These are phyloP conservation scores for Eucalyptus sp. DNA, from an alignment of 345 rosid species.

Conservation along the genomic window DNA sequence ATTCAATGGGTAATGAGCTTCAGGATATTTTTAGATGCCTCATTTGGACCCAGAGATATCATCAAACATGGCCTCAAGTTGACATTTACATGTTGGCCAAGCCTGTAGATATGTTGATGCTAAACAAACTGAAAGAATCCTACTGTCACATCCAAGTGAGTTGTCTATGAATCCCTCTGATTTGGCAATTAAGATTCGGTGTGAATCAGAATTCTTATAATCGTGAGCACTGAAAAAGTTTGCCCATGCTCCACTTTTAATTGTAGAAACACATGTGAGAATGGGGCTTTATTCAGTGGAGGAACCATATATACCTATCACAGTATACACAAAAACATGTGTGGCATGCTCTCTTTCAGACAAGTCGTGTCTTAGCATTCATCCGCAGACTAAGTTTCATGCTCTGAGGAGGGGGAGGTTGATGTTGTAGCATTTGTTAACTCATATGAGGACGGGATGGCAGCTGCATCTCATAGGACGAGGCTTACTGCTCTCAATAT, in stretches of 20 bases:
- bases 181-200: neutral
- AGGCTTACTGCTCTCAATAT: constrained; percentile 76
- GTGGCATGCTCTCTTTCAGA: neutral
- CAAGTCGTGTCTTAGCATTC: neutral
- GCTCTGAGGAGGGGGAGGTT: constrained; percentile 56
- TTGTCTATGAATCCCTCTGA: neutral
- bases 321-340: neutral
- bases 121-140: constrained; percentile 67
- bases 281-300: neutral
- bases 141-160: constrained; percentile 64
- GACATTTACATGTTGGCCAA: constrained; percentile 58
- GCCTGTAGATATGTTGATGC: constrained; percentile 75
- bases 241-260: neutral
- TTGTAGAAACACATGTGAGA: neutral
- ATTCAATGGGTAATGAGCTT: neutral
- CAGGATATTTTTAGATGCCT: constrained; percentile 90
- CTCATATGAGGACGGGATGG: constrained; percentile 61
- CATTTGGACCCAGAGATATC: constrained; percentile 89
- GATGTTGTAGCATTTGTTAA: constrained; percentile 56
- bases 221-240: neutral
- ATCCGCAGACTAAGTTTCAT: neutral
- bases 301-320: neutral
- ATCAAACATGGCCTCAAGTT: constrained; percentile 88
- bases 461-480: constrained; percentile 69
- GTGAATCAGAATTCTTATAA: neutral